Conservation (phyloP, 495 filamentous ascomycete species). For the Platismatia glauca region DNA sequence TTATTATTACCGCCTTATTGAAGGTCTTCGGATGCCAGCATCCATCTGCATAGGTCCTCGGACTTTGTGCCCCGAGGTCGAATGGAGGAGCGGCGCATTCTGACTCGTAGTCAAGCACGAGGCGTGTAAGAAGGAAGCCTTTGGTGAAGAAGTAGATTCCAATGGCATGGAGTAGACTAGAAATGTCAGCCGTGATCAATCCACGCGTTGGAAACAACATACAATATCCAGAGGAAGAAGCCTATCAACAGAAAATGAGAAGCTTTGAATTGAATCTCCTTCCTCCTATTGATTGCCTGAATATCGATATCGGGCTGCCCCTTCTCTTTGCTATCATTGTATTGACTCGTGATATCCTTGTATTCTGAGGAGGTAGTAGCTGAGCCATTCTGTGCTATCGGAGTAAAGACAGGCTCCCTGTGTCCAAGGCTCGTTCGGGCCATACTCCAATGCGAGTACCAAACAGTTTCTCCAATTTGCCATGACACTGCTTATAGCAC, state of each 20-base stretch:
- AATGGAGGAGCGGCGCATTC: slow-evolving; percentile 65
- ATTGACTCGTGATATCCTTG: slow-evolving; percentile 13
- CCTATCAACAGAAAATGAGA: slow-evolving; percentile 41
- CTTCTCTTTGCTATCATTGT: slow-evolving; percentile 8
- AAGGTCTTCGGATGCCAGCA: slow-evolving; percentile 97
- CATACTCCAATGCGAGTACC: not conserved
- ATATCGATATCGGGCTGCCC: not conserved
- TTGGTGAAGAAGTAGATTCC: slow-evolving; percentile 90
- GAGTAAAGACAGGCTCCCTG: slow-evolving; percentile 1
- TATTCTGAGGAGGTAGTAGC: slow-evolving; percentile 1
- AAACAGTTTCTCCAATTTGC: not conserved
- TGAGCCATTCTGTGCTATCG: slow-evolving; percentile 7
- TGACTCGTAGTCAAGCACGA: slow-evolving; percentile 86
- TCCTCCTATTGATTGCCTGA: slow-evolving; percentile 26
- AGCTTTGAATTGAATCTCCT: slow-evolving; percentile 44
- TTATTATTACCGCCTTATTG: slow-evolving; percentile 78
- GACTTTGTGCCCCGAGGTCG: slow-evolving; percentile 30
- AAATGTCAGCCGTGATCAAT: slow-evolving; percentile 6
- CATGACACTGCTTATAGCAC: not conserved
- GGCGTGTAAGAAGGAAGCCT: slow-evolving; percentile 90
- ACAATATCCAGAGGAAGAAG: slow-evolving; percentile 43
- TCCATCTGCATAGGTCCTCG: slow-evolving; percentile 50
- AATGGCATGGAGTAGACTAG: slow-evolving; percentile 61
- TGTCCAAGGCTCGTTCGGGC: not conserved
- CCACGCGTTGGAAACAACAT: slow-evolving; percentile 11